Conservation (phyloP, 2,329 filamentous ascomycete species). For the Aspergillus fischeri region DNA sequence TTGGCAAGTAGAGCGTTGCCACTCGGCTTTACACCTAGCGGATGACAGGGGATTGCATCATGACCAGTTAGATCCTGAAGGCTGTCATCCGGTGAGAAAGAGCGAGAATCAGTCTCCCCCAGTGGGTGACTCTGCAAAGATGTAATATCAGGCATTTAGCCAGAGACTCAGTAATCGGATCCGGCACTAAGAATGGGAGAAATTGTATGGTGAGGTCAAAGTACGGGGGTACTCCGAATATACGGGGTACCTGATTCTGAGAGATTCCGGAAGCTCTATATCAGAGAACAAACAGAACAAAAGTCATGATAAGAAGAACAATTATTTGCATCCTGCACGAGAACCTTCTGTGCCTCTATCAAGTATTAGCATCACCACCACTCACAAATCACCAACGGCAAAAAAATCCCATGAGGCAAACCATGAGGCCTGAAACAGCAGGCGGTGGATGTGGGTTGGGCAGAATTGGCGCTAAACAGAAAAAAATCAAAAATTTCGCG, state of each 20-base stretch:
- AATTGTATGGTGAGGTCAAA: neutral
- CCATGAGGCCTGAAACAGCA: constrained; percentile 6
- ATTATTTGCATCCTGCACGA: neutral
- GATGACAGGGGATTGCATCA: constrained; percentile 68
- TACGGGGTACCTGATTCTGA: neutral
- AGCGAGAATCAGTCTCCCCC: constrained; percentile 9
- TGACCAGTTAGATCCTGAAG: constrained; percentile 41
- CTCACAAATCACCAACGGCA: constrained; percentile 3
- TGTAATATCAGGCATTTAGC: constrained; percentile 34
- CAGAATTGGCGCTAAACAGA: constrained; percentile 20
- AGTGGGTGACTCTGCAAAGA: constrained; percentile 19
- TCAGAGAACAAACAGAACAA: neutral
- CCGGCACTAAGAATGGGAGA: neutral
- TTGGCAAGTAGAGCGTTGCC: constrained; percentile 73
- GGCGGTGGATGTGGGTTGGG: constrained; percentile 19
- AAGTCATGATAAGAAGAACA: neutral
- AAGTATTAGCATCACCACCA: neutral
- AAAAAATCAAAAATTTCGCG: constrained; percentile 24
- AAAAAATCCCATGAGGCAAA: constrained; percentile 9
- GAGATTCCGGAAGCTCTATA: neutral
- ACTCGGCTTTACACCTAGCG: constrained; percentile 76
- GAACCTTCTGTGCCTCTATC: neutral
- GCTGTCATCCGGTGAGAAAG: constrained; percentile 7
- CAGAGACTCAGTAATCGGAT: neutral
- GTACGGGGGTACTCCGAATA: neutral